These are phyloP conservation scores for Peniophora sp. DNA, from an alignment of 1,284 basidiomycete species.

Conservation along the genomic window DNA sequence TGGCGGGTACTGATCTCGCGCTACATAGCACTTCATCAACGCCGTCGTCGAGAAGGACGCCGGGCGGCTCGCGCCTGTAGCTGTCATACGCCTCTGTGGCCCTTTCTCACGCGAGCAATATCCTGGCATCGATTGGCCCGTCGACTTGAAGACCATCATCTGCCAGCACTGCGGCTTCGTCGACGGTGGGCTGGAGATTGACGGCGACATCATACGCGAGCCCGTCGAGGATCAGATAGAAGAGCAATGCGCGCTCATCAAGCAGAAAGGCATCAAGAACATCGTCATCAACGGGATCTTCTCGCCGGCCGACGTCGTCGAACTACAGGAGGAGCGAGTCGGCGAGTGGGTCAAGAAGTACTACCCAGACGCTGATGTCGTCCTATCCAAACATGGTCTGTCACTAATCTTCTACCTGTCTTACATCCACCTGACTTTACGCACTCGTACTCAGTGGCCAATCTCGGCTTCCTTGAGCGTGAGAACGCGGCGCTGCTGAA, in stretches of 20 bases:
- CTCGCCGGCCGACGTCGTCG: slow-evolving; percentile 35
- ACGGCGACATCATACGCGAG: slow-evolving; percentile 36
- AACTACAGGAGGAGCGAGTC: slow-evolving; percentile 36
- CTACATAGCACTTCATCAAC: slow-evolving; percentile 33
- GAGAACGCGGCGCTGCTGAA: slow-evolving; percentile 60
- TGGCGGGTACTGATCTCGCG: not conserved
- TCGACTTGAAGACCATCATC: slow-evolving; percentile 29
- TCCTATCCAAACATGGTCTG: slow-evolving; percentile 33
- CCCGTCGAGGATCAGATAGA: slow-evolving; percentile 32
- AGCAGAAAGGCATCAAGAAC: slow-evolving; percentile 26
- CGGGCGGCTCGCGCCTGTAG: slow-evolving; percentile 39
- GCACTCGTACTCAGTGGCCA: slow-evolving; percentile 33
- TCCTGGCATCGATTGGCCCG: slow-evolving; percentile 41
- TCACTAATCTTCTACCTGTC: not conserved
- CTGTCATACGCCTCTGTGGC: slow-evolving; percentile 45
- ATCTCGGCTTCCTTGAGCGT: slow-evolving; percentile 49
- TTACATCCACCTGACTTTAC: slow-evolving; percentile 20
- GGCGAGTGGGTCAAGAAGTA: slow-evolving; percentile 32
- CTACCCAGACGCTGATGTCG: slow-evolving; percentile 29
- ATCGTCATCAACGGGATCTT: slow-evolving; percentile 42
- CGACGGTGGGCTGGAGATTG: slow-evolving; percentile 45
- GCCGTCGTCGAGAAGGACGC: slow-evolving; percentile 44
- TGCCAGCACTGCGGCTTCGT: slow-evolving; percentile 36
- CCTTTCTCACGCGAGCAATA: slow-evolving; percentile 32
- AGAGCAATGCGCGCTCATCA: slow-evolving; percentile 32